Evolutionary conservation across 345 rosid genomes (phyloP).

Genomic region (Eucalyptus rudis): DNA sequence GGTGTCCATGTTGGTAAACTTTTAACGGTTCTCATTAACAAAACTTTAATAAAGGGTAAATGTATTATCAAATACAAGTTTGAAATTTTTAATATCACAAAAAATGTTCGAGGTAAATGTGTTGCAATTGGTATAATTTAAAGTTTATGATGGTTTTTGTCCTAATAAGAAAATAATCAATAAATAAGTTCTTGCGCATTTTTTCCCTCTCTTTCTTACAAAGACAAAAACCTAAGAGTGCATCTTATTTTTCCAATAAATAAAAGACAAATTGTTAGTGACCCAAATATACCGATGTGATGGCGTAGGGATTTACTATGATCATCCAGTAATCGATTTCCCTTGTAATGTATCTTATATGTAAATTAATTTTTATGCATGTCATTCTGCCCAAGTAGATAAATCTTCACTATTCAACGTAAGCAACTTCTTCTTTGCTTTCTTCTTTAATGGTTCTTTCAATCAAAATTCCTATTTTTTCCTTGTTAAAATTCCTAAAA

Average conservation of each 20-base stretch:
- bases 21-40: too few relatives aligned
- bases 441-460: not conserved
- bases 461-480: not conserved
- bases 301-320: not conserved
- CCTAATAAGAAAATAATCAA: not conserved
- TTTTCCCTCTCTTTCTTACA: not conserved
- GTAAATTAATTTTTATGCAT: not conserved
- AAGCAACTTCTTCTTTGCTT: not conserved
- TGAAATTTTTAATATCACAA: too few relatives aligned
- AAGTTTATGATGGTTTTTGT: too few relatives aligned
- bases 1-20: too few relatives aligned
- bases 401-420: not conserved
- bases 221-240: not conserved
- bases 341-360: not conserved
- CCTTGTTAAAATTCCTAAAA: not conserved
- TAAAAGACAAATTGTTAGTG: not conserved
- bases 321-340: not conserved
- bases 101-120: too few relatives aligned
- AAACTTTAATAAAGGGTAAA: not conserved
- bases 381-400: not conserved
- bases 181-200: not conserved
- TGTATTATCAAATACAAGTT: too few relatives aligned
- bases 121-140: fast-evolving
- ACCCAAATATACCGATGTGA: not conserved
- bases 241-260: not conserved